A percentile compares a stretch with the other conserved stretches of the same genome.
These are phyloP conservation scores for Sedum album DNA, from an alignment of 164 flowering plant genomes.

Conservation along the genomic window DNA sequence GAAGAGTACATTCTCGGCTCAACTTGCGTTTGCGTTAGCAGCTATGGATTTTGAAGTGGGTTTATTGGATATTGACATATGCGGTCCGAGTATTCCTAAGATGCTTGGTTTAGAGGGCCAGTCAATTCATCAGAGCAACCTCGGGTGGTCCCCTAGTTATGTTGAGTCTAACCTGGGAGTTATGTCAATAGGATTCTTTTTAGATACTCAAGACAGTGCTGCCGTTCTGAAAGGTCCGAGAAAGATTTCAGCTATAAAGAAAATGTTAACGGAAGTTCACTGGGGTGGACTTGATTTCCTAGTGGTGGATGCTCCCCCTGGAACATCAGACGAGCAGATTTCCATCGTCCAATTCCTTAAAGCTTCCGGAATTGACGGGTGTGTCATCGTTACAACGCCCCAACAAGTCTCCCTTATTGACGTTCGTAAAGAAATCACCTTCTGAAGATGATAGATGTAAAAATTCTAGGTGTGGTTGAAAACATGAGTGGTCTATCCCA, in stretches of 20 bases:
- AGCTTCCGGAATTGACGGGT: conserved; percentile 77
- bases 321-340: conserved; percentile 94
- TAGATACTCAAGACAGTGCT: conserved; percentile 64
- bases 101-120: conserved; percentile 98
- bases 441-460: conserved; percentile 74
- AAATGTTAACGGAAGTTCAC: conserved; percentile 75
- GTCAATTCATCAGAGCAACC: conserved; percentile 83
- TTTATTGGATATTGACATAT: conserved; percentile 87
- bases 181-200: conserved; percentile 89
- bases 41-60: conserved; percentile 87
- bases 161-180: conserved; percentile 95
- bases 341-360: conserved; percentile 73
- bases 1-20: conserved; percentile 93
- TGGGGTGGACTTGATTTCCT: conserved; percentile 95
- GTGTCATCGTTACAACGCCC: conserved; percentile 84
- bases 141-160: conserved; percentile 90
- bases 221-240: conserved; percentile 94
- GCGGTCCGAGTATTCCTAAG: conserved; percentile 94
- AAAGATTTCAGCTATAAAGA: conserved; percentile 76
- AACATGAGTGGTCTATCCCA: conserved; percentile 84
- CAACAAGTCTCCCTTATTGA: conserved; percentile 88
- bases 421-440: conserved; percentile 81
- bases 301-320: conserved; percentile 92
- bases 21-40: conserved; percentile 75
- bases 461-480: conserved; percentile 84